These are phyloP conservation scores for Elsinoe perseae DNA, from an alignment of 2,329 filamentous ascomycete genomes.

Conservation along the genomic window DNA sequence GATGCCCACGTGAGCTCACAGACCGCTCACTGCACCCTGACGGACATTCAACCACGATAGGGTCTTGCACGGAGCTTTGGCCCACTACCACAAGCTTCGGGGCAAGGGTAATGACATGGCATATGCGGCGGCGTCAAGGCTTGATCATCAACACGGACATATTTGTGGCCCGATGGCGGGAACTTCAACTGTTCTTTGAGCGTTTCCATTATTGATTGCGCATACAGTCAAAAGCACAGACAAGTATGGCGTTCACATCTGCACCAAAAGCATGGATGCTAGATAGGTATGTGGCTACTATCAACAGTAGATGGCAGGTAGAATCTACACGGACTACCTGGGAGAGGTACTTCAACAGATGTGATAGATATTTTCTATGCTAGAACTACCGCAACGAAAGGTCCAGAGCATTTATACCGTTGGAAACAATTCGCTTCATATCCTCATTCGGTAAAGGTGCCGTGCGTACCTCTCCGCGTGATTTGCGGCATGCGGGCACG, in stretches of 20 bases:
- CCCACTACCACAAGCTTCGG: background rate
- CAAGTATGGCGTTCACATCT: background rate
- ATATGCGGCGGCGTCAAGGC: constrained; percentile 5
- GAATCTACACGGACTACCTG: background rate
- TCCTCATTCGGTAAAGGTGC: too few species aligned
- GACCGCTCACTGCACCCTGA: background rate
- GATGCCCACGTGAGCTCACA: constrained; percentile 22
- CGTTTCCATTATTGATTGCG: background rate
- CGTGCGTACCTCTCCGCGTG: too few species aligned
- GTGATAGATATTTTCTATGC: background rate
- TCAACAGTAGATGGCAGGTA: background rate
- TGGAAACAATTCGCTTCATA: too few species aligned
- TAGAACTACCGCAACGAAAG: background rate
- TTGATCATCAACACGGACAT: constrained; percentile 2
- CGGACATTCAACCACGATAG: constrained; percentile 5
- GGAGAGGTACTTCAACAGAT: background rate
- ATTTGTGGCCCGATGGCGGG: background rate
- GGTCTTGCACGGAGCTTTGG: background rate
- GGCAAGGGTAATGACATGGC: background rate
- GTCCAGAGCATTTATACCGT: too few species aligned
- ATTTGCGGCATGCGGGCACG: too few species aligned
- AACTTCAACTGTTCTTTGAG: constrained; percentile 12
- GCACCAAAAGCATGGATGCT: background rate
- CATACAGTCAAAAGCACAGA: background rate
- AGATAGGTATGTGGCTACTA: background rate